Base-by-base conservation (phyloP, 306 rosid genomes). In the Acacia crassicarpa region DNA sequence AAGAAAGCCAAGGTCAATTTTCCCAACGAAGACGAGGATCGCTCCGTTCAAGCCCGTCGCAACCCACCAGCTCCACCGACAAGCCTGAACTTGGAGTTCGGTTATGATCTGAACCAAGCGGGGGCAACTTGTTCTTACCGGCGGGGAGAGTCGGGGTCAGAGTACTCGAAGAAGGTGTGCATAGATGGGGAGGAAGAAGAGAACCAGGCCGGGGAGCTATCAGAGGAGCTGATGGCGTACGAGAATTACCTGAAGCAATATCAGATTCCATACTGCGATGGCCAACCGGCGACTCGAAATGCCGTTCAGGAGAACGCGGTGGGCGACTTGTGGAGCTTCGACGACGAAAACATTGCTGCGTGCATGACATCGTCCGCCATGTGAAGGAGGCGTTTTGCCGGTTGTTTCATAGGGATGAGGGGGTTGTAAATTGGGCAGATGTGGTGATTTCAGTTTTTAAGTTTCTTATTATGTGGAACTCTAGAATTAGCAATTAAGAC, bases 1-100 rank as follows among this genome's bases (percentile, higher is more conserved):
- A 88, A 87, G 80, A 93, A 95, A 67, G 99, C 98, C n/a, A 95
- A 95, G 84, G 95, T 95, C 23, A 95, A 95, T 83, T 95, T 95
- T 74, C 98, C 97, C 43, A 89, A 89, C 58, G 97, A 93, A 75
- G 89, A 88, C 2, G 88, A 90, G 8, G 59, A 25, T 1, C 72
- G 30, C 62, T 33, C 83, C 5, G 14, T 58, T 79, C 89, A 82
- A 76, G 56, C 67, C 27, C 82, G 46, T 65, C 77, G 9, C 25
- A 40, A 67, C 25, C 83, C 81, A 16, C 74, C 78, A 3, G 44
- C 51, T 6, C 23, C 5, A 30, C 59, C 89, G 0, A 76, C 59
- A 72, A 78, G 71, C 38, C 80, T 88, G 56, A 88, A 79, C 67
- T 74, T 89, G 38, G 92, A 84, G 68, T 84, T 91, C 44, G 83